Evolutionary conservation across 257 asterid genomes (phyloP).

Genomic region (Fraxinus anomala): DNA sequence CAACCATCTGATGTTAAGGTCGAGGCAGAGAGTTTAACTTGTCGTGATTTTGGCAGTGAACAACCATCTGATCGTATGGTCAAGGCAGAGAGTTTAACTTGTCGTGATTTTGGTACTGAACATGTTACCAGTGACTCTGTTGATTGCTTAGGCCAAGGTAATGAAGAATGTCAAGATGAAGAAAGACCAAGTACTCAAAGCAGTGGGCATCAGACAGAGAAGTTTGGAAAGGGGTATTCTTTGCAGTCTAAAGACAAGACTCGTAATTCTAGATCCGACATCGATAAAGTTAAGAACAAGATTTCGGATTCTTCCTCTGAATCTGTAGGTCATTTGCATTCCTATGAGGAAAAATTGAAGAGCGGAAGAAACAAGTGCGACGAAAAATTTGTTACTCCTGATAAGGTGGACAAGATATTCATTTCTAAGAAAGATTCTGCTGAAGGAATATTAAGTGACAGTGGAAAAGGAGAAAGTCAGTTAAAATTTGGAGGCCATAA

Average conservation of each 20-base stretch:
- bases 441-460: constrained; percentile 52
- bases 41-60: constrained; percentile 28
- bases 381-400: constrained; percentile 53
- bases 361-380: constrained; percentile 59
- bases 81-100: constrained; percentile 30
- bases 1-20: constrained; percentile 24
- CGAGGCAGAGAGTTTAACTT: constrained; percentile 30
- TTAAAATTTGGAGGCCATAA: constrained; percentile 41
- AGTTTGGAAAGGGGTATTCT: constrained; percentile 61
- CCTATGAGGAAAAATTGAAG: constrained; percentile 55
- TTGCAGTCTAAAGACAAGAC: constrained; percentile 62
- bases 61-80: constrained; percentile 23
- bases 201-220: constrained; percentile 48
- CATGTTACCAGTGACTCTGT: constrained; percentile 30
- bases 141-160: constrained; percentile 39
- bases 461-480: constrained; percentile 48
- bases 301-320: constrained; percentile 47
- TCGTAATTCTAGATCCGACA: constrained; percentile 50
- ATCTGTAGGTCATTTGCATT: constrained; percentile 39
- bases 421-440: constrained; percentile 54
- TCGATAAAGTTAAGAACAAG: constrained; percentile 46
- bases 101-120: constrained; percentile 29
- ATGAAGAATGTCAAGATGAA: constrained; percentile 46
- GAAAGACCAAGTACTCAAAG: constrained; percentile 40
- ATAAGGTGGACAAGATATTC: constrained; percentile 45